Evolutionary conservation across 1,284 basidiomycete species (phyloP).

Genomic region (Sporisorium sorghi): DNA sequence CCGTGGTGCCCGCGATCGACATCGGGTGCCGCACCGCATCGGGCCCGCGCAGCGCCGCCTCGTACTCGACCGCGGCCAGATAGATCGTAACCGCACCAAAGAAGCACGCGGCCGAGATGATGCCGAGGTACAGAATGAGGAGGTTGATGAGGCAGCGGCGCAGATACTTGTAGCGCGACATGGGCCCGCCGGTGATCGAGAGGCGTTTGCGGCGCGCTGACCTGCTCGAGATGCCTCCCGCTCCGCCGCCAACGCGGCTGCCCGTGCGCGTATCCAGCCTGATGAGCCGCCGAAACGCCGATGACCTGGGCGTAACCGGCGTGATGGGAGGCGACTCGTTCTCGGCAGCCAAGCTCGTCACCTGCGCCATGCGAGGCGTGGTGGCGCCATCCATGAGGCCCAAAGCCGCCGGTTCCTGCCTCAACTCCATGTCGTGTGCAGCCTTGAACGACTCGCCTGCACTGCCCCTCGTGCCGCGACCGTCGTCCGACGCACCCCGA

Average conservation of each 20-base stretch:
- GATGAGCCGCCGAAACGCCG: slow-evolving; percentile 23
- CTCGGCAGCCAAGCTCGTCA: slow-evolving; percentile 17
- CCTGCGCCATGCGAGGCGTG: slow-evolving; percentile 10
- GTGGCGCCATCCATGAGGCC: slow-evolving; percentile 7
- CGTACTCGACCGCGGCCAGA: slow-evolving; percentile 45
- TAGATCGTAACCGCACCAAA: slow-evolving; percentile 43
- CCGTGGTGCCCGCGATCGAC: slow-evolving; percentile 9
- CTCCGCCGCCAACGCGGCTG: slow-evolving; percentile 6
- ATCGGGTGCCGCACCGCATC: slow-evolving; percentile 11
- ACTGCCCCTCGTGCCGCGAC: slow-evolving; percentile 19
- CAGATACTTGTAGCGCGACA: slow-evolving; percentile 49
- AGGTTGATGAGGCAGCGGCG: slow-evolving; percentile 58
- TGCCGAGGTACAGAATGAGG: slow-evolving; percentile 53
- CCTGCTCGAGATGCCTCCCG: not conserved
- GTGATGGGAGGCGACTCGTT: slow-evolving; percentile 12
- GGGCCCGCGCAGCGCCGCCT: slow-evolving; percentile 29
- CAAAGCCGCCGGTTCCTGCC: slow-evolving; percentile 19
- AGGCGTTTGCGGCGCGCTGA: slow-evolving; percentile 21
- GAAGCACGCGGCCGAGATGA: slow-evolving; percentile 49
- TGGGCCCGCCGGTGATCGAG: slow-evolving; percentile 30
- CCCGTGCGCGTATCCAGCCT: slow-evolving; percentile 10
- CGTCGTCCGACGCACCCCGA: slow-evolving; percentile 16
- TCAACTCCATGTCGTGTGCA: slow-evolving; percentile 23
- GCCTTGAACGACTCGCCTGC: slow-evolving; percentile 21
- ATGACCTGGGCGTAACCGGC: slow-evolving; percentile 9